Conservation (phyloP, 1,284 basidiomycete species). For the Austroboletus niveus region DNA sequence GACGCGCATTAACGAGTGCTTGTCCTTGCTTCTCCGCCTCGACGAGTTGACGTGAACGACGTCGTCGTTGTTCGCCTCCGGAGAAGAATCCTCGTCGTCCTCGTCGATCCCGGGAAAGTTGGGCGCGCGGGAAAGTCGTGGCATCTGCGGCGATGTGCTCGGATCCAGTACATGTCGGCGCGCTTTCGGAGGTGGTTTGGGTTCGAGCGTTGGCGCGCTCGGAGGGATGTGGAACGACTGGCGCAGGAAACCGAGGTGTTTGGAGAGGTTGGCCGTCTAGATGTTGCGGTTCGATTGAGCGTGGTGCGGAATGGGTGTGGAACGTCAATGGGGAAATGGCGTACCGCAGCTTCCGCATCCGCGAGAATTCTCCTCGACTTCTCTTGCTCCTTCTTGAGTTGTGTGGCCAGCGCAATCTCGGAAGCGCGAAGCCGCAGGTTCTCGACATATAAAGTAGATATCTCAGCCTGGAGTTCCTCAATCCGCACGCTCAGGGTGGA, state of each 20-base stretch:
- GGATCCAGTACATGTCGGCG: conserved; percentile 41
- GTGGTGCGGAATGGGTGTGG: not conserved
- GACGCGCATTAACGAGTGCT: conserved; percentile 40
- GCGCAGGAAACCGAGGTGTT: conserved; percentile 63
- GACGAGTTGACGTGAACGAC: conserved; percentile 34
- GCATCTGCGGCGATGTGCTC: conserved; percentile 46
- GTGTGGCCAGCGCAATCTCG: conserved; percentile 69
- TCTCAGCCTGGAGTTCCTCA: conserved; percentile 78
- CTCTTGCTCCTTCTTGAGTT: conserved; percentile 75
- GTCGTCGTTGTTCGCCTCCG: conserved; percentile 47
- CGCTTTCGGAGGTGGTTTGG: conserved; percentile 48
- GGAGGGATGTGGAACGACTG: conserved; percentile 52
- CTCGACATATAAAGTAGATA: conserved; percentile 75
- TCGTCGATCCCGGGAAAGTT: conserved; percentile 65
- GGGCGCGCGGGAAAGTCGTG: conserved; percentile 63
- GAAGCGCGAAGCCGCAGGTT: conserved; percentile 77
- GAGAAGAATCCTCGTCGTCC: conserved; percentile 55
- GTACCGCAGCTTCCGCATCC: conserved; percentile 71
- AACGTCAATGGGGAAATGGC: conserved; percentile 27
- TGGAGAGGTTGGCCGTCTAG: conserved; percentile 61
- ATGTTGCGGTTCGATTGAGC: not conserved
- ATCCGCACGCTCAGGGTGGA: conserved; percentile 78
- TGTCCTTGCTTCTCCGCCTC: conserved; percentile 39
- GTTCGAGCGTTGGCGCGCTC: conserved; percentile 34
- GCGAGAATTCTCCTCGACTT: conserved; percentile 67